Evolutionary conservation across 108 stramenopile genomes (phyloP), one percentile per base, ranked within the genome.

Genomic region (Asterionellopsis glacialis): DNA sequence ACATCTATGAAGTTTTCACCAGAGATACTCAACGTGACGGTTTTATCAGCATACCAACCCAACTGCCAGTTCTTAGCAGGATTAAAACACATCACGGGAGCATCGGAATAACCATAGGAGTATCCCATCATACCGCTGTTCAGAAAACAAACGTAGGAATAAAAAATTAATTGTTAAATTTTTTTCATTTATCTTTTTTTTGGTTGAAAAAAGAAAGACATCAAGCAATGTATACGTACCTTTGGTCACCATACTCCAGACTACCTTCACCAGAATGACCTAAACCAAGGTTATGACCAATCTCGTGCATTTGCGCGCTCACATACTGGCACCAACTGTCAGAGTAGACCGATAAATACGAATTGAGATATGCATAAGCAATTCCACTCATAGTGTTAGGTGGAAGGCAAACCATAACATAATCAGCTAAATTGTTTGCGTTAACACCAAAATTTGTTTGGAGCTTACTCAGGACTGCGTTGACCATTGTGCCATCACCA

Each of bases 261-360:
- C 68, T 73, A n/a, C 82, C 80, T 6, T 80, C 75, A 24, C 54
- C 56, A 1, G 77, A 66, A 56, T 86, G 85, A 33, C 56, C 67
- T 19, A 82, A 57, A 41, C 61, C 55, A 19, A 86, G 42, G 48
- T 77, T 76, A 45, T 83, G 77, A 51, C 70, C 79, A 43, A 88
- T 45, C 63, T 89, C 88, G 55, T 89, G 88, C 63, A 89, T 68
- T 44, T 77, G 75, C 33, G 57, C 54, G 0, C 69, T 69, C 4
- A 74, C 41, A 41, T 63, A 75, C 24, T 43, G 57, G 54, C 87
- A 88, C 79, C 76, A 79, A 2, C 73, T 11, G 45, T 85, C 47
- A 55, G 68, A 81, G 66, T 73, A 88, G 24, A 84, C 81, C 11
- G 73, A 71, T n/a, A 63, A 39, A 63, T 63, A 75, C 10, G 44